Conservation (phyloP, 176 grass and related monocot species). For the sorghum (Sorghum bicolor) region DNA sequence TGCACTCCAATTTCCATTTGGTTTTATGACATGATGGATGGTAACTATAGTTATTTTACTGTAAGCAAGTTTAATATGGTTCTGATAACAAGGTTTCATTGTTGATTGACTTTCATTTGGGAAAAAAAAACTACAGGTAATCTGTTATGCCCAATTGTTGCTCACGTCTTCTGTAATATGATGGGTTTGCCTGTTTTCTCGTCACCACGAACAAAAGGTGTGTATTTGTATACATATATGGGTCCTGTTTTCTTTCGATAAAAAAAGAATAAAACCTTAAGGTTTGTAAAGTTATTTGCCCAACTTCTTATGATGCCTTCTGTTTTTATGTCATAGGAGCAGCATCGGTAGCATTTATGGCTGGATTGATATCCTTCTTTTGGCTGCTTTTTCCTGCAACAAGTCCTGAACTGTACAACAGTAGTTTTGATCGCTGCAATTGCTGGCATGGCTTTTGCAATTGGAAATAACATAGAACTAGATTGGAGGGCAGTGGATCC, state of each 20-base stretch:
- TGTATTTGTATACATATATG: background rate
- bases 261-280: background rate
- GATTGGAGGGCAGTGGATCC: background rate
- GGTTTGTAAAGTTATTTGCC: background rate
- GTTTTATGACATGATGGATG: background rate
- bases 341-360: slow-evolving; percentile 59
- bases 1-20: background rate
- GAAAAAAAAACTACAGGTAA: slow-evolving; percentile 43
- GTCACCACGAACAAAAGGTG: slow-evolving; percentile 57
- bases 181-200: slow-evolving; percentile 77
- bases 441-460: slow-evolving; percentile 84
- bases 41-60: background rate
- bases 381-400: slow-evolving; percentile 72
- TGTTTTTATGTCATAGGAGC: slow-evolving; percentile 47
- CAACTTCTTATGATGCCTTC: slow-evolving; percentile 12
- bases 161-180: slow-evolving; percentile 86
- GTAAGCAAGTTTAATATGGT: slow-evolving; percentile 7
- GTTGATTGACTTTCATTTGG: slow-evolving; percentile 12
- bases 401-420: slow-evolving; percentile 55
- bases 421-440: slow-evolving; percentile 45
- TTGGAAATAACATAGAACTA: slow-evolving; percentile 44
- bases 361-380: slow-evolving; percentile 55
- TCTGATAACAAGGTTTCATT: slow-evolving; percentile 3
- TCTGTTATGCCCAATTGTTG: slow-evolving; percentile 67
- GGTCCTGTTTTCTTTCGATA: background rate